Percentiles rank a stretch among this genome's conserved stretches.
Evolutionary conservation across 768 basidiomycete genomes (phyloP).

Genomic region (Dacryopinax primogenitus): DNA sequence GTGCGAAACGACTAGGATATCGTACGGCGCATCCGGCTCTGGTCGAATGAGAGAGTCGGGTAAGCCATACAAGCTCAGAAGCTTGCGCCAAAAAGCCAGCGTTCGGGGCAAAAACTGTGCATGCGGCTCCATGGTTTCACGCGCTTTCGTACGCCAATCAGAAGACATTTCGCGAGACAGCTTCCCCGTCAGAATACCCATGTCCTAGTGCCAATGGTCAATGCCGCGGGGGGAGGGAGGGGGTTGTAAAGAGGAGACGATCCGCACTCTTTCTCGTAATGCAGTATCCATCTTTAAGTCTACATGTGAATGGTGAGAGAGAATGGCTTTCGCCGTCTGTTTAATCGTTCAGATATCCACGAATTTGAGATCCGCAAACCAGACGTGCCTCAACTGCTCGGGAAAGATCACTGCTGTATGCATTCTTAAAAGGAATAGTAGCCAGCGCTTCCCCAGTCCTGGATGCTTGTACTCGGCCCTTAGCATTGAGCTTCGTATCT

Average conservation of each 20-base stretch:
- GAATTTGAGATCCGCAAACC: not conserved
- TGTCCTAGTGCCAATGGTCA: not conserved
- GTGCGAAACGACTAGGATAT: constrained; percentile 52
- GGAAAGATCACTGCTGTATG: constrained; percentile 58
- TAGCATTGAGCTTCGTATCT: constrained; percentile 52
- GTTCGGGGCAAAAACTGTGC: constrained; percentile 38
- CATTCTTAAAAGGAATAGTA: constrained; percentile 42
- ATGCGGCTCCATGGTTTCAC: constrained; percentile 30
- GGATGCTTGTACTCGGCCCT: constrained; percentile 47
- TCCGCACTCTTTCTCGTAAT: not conserved
- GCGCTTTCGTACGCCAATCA: not conserved
- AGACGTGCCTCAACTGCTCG: constrained; percentile 49
- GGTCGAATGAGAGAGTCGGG: constrained; percentile 22
- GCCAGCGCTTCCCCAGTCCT: constrained; percentile 43
- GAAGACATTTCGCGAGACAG: not conserved
- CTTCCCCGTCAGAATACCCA: constrained; percentile 12
- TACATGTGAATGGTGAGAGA: constrained; percentile 36
- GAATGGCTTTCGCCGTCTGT: constrained; percentile 56
- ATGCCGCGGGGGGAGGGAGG: too few relatives aligned
- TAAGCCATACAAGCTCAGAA: constrained; percentile 23
- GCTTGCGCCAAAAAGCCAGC: constrained; percentile 44
- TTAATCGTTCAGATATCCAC: not conserved
- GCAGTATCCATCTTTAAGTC: not conserved
- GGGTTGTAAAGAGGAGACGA: not conserved
- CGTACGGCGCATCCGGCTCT: constrained; percentile 23